phyloP scores from a whole-genome alignment of 2,329 filamentous ascomycete genomes.

The Trichoderma koningii region DNA sequence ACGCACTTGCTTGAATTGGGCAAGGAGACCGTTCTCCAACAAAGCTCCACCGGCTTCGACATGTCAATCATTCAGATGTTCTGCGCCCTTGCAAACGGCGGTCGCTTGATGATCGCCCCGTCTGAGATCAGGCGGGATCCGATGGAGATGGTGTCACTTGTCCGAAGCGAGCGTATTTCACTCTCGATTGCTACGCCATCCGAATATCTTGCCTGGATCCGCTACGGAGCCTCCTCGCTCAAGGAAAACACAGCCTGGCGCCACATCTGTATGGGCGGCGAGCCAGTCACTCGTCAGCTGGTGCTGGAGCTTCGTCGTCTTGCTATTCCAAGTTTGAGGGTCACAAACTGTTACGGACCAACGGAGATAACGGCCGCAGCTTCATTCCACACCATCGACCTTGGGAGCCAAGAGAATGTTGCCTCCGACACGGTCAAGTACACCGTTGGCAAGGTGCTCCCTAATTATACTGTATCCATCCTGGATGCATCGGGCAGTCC shows the following conservation, averaged over 20 bases:
- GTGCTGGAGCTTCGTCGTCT: neutral
- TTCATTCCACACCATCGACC: neutral
- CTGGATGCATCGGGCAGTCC: slow-evolving; percentile 38
- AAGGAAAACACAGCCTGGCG: neutral
- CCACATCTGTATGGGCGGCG: neutral
- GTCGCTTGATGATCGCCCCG: slow-evolving; percentile 34
- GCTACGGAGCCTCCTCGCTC: neutral
- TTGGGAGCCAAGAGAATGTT: too few species aligned
- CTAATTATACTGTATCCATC: slow-evolving; percentile 44
- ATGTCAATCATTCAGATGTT: slow-evolving; percentile 45
- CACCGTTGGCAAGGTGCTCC: slow-evolving; percentile 19
- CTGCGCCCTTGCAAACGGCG: slow-evolving; percentile 41
- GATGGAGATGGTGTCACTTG: neutral
- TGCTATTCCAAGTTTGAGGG: neutral
- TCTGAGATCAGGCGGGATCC: neutral
- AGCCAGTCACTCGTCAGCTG: neutral
- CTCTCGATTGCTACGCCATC: neutral
- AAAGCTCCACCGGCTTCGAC: slow-evolving; percentile 47
- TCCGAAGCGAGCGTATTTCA: neutral
- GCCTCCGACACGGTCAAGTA: too few species aligned
- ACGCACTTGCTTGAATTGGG: neutral
- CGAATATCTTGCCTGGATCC: neutral
- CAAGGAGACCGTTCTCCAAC: slow-evolving; percentile 39
- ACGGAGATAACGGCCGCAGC: neutral
- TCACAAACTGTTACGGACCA: neutral